These are phyloP conservation scores for Cyclanthera cordifolia DNA, from an alignment of 306 rosid species.

Conservation along the genomic window DNA sequence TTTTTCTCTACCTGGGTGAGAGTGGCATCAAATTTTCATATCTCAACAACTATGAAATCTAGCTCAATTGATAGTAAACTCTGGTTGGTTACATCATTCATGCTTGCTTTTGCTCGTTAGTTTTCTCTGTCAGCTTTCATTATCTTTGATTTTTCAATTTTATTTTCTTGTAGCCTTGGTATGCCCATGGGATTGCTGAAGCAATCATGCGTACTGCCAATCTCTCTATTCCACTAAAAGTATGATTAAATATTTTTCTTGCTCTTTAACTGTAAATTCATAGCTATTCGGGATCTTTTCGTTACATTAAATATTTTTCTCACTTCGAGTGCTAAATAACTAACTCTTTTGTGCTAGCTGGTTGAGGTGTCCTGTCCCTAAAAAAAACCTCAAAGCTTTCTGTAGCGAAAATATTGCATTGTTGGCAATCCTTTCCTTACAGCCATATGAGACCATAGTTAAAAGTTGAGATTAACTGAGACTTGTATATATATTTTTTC, in stretches of 20 bases:
- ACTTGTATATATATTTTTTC: background rate
- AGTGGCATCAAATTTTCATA: background rate
- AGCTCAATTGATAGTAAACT: background rate
- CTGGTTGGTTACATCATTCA: background rate
- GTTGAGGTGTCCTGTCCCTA: background rate
- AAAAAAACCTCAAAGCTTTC: background rate
- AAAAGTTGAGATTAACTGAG: constrained; percentile 2
- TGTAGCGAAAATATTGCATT: background rate
- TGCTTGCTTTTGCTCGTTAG: background rate
- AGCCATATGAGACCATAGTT: background rate
- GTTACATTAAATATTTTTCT: background rate
- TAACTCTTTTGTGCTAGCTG: background rate
- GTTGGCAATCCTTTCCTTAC: background rate
- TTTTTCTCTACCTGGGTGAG: background rate
- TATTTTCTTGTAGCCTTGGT: constrained; percentile 68
- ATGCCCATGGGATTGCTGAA: constrained; percentile 95
- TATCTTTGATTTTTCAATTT: constrained; percentile 14
- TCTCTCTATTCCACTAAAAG: constrained; percentile 89
- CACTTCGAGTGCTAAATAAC: background rate
- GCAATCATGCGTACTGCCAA: constrained; percentile 96
- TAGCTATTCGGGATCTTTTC: background rate
- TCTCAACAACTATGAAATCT: background rate
- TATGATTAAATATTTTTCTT: constrained; percentile 25
- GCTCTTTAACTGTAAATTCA: background rate
- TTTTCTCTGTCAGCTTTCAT: background rate